These are phyloP conservation scores for Melanogaster broomeanus DNA, from an alignment of 768 basidiomycete genomes.

Conservation along the genomic window DNA sequence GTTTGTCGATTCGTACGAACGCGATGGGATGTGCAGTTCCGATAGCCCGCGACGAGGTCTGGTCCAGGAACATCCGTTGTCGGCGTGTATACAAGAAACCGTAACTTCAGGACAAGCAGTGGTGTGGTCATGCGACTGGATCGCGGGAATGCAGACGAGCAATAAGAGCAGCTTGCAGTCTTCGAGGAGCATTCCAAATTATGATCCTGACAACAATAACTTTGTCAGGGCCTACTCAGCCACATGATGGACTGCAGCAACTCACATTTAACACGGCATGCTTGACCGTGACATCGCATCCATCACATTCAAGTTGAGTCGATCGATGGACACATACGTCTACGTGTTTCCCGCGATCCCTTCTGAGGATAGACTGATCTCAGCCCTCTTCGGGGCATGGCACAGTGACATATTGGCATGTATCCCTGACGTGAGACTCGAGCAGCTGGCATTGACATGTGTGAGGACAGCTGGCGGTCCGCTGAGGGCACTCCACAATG, in stretches of 20 bases:
- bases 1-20: conserved; percentile 62
- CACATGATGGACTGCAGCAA: conserved; percentile 3
- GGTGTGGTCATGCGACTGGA: conserved; percentile 37
- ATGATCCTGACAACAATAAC: conserved; percentile 36
- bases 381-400: conserved; percentile 53
- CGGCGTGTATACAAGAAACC: conserved; percentile 46
- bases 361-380: conserved; percentile 42
- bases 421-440: conserved; percentile 59
- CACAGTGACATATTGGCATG: conserved; percentile 59
- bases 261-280: conserved; percentile 41
- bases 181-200: conserved; percentile 38
- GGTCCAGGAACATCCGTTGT: conserved; percentile 55
- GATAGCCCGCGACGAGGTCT: conserved; percentile 42
- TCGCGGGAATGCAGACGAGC: conserved; percentile 37
- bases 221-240: conserved; percentile 4
- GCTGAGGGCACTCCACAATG: conserved; percentile 68
- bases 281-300: conserved; percentile 36
- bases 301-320: conserved; percentile 42
- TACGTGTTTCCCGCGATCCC: conserved; percentile 46
- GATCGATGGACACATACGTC: conserved; percentile 38
- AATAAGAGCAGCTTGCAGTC: conserved; percentile 41
- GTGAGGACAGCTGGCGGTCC: conserved; percentile 56
- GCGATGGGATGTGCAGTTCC: conserved; percentile 41
- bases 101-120: conserved; percentile 39
- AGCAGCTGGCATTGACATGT: conserved; percentile 69